These are phyloP conservation scores for Verticillium nonalfalfae DNA, from an alignment of 2,329 filamentous ascomycete genomes.

Conservation along the genomic window DNA sequence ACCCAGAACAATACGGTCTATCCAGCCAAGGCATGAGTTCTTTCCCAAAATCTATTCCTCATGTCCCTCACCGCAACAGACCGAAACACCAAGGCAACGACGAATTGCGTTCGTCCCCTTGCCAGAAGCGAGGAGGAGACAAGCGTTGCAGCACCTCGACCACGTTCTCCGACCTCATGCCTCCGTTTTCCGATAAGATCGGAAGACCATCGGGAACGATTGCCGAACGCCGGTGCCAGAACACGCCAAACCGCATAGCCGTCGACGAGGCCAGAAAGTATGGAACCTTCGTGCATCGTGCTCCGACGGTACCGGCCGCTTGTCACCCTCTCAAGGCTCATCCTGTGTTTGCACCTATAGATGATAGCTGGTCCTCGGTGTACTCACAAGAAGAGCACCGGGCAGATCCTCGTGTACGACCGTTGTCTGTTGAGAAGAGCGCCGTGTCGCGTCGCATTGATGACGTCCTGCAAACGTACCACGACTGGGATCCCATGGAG, in stretches of 20 bases:
- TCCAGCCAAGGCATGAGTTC: background rate
- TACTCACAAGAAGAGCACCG: slow-evolving; percentile 7
- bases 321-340: slow-evolving; percentile 11
- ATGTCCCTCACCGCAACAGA: background rate
- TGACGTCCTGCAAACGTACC: slow-evolving; percentile 9
- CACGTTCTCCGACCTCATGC: slow-evolving; percentile 9
- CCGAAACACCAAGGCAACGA: background rate
- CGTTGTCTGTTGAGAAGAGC: slow-evolving; percentile 2
- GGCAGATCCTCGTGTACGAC: background rate
- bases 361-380: slow-evolving; percentile 9
- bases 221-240: slow-evolving; percentile 8
- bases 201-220: slow-evolving; percentile 6
- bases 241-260: slow-evolving; percentile 1
- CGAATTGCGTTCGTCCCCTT: background rate
- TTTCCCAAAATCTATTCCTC: background rate
- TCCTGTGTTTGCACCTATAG: background rate
- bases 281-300: slow-evolving; percentile 2
- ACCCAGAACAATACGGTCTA: background rate
- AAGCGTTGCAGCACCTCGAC: slow-evolving; percentile 4
- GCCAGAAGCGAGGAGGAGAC: background rate
- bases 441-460: slow-evolving; percentile 5
- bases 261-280: slow-evolving; percentile 6
- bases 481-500: slow-evolving; percentile 3
- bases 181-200: background rate
- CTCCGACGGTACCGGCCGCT: slow-evolving; percentile 11